phyloP scores from a whole-genome alignment of 768 basidiomycete species.

The Tulasnella sp. region DNA sequence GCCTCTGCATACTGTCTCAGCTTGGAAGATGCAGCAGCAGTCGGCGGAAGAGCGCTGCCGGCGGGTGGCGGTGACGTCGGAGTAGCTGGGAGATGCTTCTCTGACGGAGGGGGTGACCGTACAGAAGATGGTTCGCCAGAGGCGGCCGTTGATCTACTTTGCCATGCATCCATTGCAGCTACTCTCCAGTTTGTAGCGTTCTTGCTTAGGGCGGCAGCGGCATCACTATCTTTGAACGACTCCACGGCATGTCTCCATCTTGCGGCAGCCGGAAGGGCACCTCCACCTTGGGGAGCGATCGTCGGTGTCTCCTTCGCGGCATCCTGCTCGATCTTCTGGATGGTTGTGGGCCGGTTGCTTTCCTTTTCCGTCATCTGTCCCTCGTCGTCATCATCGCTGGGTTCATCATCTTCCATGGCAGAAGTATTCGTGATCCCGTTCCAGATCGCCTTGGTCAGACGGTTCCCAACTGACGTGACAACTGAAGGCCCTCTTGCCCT shows the following conservation, averaged over 20 bases:
- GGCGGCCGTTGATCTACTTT: background rate
- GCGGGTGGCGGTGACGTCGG: background rate
- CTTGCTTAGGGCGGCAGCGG: conserved; percentile 15
- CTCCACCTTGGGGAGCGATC: background rate
- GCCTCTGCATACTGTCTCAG: conserved; percentile 32
- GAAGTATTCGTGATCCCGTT: conserved; percentile 27
- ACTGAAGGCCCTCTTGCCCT: conserved; percentile 4
- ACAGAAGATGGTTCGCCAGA: background rate
- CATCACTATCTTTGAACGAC: conserved; percentile 15
- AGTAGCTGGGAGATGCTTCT: background rate
- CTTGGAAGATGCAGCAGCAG: conserved; percentile 6
- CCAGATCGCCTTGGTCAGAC: conserved; percentile 20
- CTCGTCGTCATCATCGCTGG: background rate
- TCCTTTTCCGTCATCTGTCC: conserved; percentile 19
- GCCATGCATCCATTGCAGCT: conserved; percentile 13
- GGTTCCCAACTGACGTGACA: conserved; percentile 11
- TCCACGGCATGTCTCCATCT: conserved; percentile 8
- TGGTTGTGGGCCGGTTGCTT: background rate
- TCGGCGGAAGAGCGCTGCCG: background rate
- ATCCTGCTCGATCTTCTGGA: conserved; percentile 1
- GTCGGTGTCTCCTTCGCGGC: conserved; percentile 8
- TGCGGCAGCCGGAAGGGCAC: background rate
- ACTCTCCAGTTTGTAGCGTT: conserved; percentile 17
- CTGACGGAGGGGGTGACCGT: conserved; percentile 11
- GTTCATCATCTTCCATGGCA: conserved; percentile 5